phyloP scores from a whole-genome alignment of 306 rosid genomes.

The Acacia acuminata region DNA sequence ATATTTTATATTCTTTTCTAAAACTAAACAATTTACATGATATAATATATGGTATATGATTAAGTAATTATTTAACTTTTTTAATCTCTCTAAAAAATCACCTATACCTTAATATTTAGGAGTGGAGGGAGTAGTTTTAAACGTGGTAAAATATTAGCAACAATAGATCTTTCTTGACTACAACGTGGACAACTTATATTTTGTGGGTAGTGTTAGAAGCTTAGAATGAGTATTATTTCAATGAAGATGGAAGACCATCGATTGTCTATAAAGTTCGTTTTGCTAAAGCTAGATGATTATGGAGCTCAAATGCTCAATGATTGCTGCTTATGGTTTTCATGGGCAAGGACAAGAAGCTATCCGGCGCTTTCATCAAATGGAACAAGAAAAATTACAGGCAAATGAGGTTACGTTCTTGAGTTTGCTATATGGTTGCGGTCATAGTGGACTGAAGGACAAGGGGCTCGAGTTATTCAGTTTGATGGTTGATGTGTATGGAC shows the following conservation, averaged over 20 bases:
- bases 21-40: too few species aligned
- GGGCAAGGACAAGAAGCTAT: slow-evolving; percentile 83
- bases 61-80: too few species aligned
- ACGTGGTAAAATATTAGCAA: neutral
- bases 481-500: slow-evolving; percentile 67
- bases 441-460: slow-evolving; percentile 80
- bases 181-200: neutral
- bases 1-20: too few species aligned
- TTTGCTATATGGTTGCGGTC: slow-evolving; percentile 89
- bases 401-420: slow-evolving; percentile 87
- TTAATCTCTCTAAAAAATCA: neutral
- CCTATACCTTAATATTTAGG: too few species aligned
- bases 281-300: slow-evolving; percentile 7
- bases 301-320: slow-evolving; percentile 85
- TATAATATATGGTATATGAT: too few species aligned
- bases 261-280: neutral
- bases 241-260: neutral
- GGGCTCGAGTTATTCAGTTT: slow-evolving; percentile 67
- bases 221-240: neutral
- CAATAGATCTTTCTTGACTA: neutral
- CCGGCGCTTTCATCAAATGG: slow-evolving; percentile 69
- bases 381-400: slow-evolving; percentile 54
- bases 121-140: neutral
- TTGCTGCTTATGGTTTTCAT: slow-evolving; percentile 88
- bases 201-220: neutral